Percentiles rank a stretch among this genome's conserved stretches.
These are phyloP conservation scores for Cryphonectria naterciae DNA, from an alignment of 2,329 filamentous ascomycete species.

Conservation along the genomic window DNA sequence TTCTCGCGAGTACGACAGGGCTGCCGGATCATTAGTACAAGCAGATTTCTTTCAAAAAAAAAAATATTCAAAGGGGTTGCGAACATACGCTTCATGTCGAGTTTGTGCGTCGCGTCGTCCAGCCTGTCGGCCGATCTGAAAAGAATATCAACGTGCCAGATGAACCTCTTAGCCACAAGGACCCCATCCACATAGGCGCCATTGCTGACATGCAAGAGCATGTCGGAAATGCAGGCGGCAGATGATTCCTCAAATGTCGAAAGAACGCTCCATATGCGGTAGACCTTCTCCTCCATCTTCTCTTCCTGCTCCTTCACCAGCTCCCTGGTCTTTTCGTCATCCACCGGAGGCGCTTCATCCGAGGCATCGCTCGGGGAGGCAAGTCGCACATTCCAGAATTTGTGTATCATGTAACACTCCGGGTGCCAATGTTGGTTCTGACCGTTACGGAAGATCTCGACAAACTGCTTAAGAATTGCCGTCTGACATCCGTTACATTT, in stretches of 20 bases:
- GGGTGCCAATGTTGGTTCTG: constrained; percentile 99
- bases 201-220: constrained; percentile 98
- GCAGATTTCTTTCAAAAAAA: constrained; percentile 9
- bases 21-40: constrained; percentile 48
- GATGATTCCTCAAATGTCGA: constrained; percentile 98
- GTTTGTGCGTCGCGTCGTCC: constrained; percentile 69
- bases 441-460: constrained; percentile 97
- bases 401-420: constrained; percentile 99
- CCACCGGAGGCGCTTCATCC: constrained; percentile 45
- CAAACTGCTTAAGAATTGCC: constrained; percentile 97
- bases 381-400: constrained; percentile 98
- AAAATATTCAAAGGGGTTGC: background rate
- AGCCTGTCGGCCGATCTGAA: constrained; percentile 88
- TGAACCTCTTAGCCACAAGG: constrained; percentile 92
- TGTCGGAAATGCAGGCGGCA: constrained; percentile 97
- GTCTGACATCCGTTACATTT: constrained; percentile 96
- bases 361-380: constrained; percentile 61
- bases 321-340: constrained; percentile 68
- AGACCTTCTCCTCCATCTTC: constrained; percentile 95
- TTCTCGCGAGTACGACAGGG: constrained; percentile 88
- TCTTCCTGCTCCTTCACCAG: constrained; percentile 85
- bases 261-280: constrained; percentile 95
- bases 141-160: constrained; percentile 90
- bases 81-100: constrained; percentile 74
- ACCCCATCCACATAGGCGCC: constrained; percentile 95